Conservation (phyloP, 768 basidiomycete genomes). For the Hortiboletus campestris region DNA sequence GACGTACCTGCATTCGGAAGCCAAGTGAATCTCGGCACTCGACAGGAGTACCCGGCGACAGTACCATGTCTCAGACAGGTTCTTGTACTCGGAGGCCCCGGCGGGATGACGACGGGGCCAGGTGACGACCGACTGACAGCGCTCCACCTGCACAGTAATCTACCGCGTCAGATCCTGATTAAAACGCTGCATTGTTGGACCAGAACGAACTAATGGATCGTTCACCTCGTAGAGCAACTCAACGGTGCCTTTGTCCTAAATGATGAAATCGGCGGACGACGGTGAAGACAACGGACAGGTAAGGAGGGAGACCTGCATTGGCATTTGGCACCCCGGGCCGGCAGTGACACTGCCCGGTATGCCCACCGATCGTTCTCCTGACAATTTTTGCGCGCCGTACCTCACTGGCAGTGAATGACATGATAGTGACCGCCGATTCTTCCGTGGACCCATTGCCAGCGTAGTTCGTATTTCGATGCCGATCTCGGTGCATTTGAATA, state of each 20-base stretch:
- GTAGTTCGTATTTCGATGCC: neutral
- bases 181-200: conserved; percentile 10
- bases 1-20: neutral
- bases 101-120: neutral
- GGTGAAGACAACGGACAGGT: neutral
- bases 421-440: neutral
- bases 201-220: neutral
- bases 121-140: neutral
- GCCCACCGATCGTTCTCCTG: neutral
- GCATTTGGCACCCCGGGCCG: neutral
- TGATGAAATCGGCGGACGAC: conserved; percentile 3
- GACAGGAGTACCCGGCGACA: neutral
- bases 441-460: neutral
- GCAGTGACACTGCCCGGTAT: neutral
- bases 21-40: neutral
- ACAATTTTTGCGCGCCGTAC: neutral
- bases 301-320: neutral
- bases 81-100: neutral
- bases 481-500: neutral
- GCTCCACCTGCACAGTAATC: conserved; percentile 1
- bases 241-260: neutral
- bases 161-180: neutral
- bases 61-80: conserved; percentile 1
- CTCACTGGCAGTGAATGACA: neutral
- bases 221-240: neutral